phyloP scores from a whole-genome alignment of 768 basidiomycete genomes.

The Boletus subcaerulescens region DNA sequence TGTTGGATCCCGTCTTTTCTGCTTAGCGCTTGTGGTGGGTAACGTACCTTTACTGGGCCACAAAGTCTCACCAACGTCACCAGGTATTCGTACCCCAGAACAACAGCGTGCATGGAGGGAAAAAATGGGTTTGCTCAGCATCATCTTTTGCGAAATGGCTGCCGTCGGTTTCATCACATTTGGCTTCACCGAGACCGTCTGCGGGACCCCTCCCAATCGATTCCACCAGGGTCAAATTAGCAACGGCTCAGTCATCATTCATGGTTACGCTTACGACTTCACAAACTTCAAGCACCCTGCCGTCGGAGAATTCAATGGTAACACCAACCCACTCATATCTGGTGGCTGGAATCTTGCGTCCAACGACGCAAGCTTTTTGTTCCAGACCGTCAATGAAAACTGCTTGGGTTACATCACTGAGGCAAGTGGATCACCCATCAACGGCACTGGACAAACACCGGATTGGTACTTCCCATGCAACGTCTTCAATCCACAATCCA shows the following conservation, averaged over 20 bases:
- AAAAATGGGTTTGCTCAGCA: conserved; percentile 88
- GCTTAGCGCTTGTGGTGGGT: conserved; percentile 75
- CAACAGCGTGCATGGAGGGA: conserved; percentile 97
- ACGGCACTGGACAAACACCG: conserved; percentile 53
- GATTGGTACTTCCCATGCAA: conserved; percentile 99
- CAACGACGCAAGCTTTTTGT: conserved; percentile 91
- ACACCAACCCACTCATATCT: conserved; percentile 78
- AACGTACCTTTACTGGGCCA: background rate
- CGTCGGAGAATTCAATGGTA: conserved; percentile 68
- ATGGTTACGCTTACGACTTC: conserved; percentile 93
- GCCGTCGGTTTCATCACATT: conserved; percentile 97
- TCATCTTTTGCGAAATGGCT: conserved; percentile 85
- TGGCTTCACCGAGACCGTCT: conserved; percentile 93
- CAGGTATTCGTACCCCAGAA: conserved; percentile 87
- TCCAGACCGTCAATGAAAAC: conserved; percentile 86
- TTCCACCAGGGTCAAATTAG: conserved; percentile 78
- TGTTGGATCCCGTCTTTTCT: conserved; percentile 78
- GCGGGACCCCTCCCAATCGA: conserved; percentile 81
- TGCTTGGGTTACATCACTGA: conserved; percentile 78
- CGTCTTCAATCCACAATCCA: conserved; percentile 71
- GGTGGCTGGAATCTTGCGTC: conserved; percentile 76
- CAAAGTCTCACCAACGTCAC: conserved; percentile 9
- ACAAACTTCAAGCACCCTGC: conserved; percentile 81
- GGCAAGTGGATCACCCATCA: conserved; percentile 67
- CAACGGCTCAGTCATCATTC: conserved; percentile 83